Evolutionary conservation across 495 filamentous ascomycete genomes (phyloP), one percentile per base, ranked within the genome.

Genomic region (Aspergillus leporis): DNA sequence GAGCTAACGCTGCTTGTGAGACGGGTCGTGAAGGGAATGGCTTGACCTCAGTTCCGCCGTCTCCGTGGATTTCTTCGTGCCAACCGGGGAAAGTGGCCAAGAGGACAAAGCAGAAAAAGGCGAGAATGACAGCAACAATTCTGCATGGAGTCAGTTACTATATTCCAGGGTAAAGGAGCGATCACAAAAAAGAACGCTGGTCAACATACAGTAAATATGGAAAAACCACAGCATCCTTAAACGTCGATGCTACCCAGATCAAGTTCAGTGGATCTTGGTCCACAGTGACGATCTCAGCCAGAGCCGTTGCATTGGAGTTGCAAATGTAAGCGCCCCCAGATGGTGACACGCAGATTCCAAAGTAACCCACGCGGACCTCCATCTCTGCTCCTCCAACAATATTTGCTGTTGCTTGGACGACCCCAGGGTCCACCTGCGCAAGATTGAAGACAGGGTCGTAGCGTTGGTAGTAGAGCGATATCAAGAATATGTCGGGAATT

Each of bases 341-440:
- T 5, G 81, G 81, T 61, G 83, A 83, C 58, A 88, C 75, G 66
- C 86, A 89, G 70, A 89, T 85, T 59, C 86, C 86, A 61, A 89
- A 89, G 70, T 88, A 89, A 28, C 86, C 86, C 18, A 89, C 86
- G 4, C 86, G 82, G n/a, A 88, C 86, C 67, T 87, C 85, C 48
- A 89, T 70, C 56, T 82, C 73, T 2, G 86, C 85, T 34, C 72
- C 71, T 49, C 83, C 83, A 46, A 89, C 86, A 43, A 89, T 86
- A 61, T 88, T 86, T 36, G 82, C 78, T 48, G 87, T 86, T 21
- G 86, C 83, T 4, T 75, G 77, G 53, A 88, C 85, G 55, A 93
- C 89, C 38, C 87, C 89, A 55, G 92, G 93, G 68, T 94, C 84
- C 54, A 93, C 91, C 76, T 97, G 93, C 21, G 91, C 79, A 5